Evolutionary conservation across 768 basidiomycete species (phyloP), one percentile per base, ranked within the genome.

Genomic region (Russula vinacea): DNA sequence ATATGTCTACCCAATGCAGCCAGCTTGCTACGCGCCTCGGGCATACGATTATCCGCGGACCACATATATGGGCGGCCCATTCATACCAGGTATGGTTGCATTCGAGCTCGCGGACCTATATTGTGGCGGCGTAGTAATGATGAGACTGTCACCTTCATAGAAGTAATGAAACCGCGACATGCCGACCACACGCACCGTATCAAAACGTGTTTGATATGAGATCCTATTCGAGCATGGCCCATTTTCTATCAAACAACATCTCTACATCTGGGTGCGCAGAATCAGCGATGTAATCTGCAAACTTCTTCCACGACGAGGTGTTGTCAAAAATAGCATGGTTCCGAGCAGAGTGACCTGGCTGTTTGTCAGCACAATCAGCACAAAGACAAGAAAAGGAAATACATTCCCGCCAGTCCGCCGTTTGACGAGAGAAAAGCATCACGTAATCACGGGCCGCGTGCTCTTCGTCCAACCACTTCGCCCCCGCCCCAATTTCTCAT

Each of bases 1-100:
- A 32, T 32, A 57, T n/a, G n/a, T 52, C 49, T 24, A 62, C 55
- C 45, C 42, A 29, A 45, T 7, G 51, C 39, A 16, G 22, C 26
- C 42, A 44, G 16, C 45, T 56, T 56, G n/a, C 53, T 17, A 16
- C 33, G 11, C 16, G 35, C 61, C 54, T 56, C 61, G 61, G 61
- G 35, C 35, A 39, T 47, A 49, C n/a, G 2, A 39, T 62, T 24
- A 55, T 49, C 45, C 45, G 35, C n/a, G 54, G 60, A 53, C 29
- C 29, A 37, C n/a, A 24, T 49, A 37, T 45, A 49, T 56, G 54
- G 35, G 37, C 54, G 45, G 61, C 26, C 54, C 10, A 13, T 19
- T 54, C 35, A 39, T 56, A 17, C 60, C 45, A 56, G 26, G 37
- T 39, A 22, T 26, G 22, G 57, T 29, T 9, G 44, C 17, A 44